A percentile compares a stretch with the other conserved stretches of the same genome.
These are phyloP conservation scores for Candida loeiensis DNA, from an alignment of 805 yeast species.

Conservation along the genomic window DNA sequence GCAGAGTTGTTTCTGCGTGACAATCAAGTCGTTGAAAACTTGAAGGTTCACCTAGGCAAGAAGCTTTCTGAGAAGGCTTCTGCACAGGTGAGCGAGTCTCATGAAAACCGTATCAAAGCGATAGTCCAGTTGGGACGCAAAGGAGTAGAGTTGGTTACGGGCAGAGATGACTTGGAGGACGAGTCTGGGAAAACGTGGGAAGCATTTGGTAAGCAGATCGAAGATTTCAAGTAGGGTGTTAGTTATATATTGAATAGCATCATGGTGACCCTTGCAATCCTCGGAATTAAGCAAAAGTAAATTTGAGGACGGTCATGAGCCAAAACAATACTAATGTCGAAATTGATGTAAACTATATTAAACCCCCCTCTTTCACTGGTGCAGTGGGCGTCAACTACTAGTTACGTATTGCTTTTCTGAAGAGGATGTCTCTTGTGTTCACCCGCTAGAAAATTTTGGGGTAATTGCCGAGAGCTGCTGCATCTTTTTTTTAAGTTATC, in stretches of 20 bases:
- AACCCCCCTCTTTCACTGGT: too few species aligned
- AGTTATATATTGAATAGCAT: not conserved
- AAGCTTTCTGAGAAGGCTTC: conserved; percentile 59
- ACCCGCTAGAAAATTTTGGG: too few species aligned
- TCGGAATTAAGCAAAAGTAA: too few species aligned
- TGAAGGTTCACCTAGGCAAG: conserved; percentile 35
- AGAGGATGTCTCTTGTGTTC: too few species aligned
- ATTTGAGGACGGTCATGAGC: too few species aligned
- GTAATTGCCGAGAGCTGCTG: too few species aligned
- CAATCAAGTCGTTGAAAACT: conserved; percentile 33
- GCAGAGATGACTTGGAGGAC: not conserved
- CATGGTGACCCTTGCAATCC: not conserved
- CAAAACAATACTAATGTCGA: too few species aligned
- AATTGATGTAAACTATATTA: too few species aligned
- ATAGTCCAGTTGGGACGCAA: conserved; percentile 28
- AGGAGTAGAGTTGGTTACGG: conserved; percentile 12
- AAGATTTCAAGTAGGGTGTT: not conserved
- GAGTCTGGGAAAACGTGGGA: not conserved
- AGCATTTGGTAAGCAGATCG: conserved; percentile 1
- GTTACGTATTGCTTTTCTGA: too few species aligned
- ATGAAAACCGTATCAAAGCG: conserved; percentile 43
- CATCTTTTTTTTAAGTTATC: not conserved
- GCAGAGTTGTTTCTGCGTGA: conserved; percentile 12
- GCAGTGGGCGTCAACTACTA: too few species aligned
- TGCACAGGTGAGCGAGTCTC: conserved; percentile 62